phyloP scores from a whole-genome alignment of 2,329 filamentous ascomycete species.

The Calonectria multiphialidica region DNA sequence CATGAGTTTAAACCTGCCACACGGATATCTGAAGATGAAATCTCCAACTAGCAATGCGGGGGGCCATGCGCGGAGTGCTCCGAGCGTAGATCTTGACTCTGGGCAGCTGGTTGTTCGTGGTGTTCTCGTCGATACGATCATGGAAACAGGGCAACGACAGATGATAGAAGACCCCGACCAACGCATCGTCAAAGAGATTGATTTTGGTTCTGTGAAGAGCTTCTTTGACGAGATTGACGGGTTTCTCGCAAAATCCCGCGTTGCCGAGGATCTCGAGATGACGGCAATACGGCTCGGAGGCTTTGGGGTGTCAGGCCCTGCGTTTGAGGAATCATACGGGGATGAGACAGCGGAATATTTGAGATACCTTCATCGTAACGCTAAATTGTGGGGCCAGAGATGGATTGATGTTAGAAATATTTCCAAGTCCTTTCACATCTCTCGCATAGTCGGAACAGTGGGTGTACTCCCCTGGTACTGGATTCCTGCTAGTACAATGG shows the following conservation, averaged over 20 bases:
- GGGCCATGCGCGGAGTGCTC: neutral
- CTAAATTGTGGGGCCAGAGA: slow-evolving; percentile 23
- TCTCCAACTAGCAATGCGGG: slow-evolving; percentile 42
- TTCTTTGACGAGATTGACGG: slow-evolving; percentile 44
- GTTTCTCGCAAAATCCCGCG: slow-evolving; percentile 29
- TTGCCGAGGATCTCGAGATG: neutral
- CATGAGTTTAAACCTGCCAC: slow-evolving; percentile 42
- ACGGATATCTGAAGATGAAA: slow-evolving; percentile 38
- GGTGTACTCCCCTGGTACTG: slow-evolving; percentile 43
- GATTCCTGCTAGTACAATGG: slow-evolving; percentile 29
- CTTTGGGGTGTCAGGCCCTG: slow-evolving; percentile 28
- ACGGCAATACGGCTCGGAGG: slow-evolving; percentile 34
- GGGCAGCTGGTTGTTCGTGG: slow-evolving; percentile 34
- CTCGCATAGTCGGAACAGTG: slow-evolving; percentile 36
- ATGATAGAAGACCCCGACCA: slow-evolving; percentile 10
- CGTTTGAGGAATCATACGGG: slow-evolving; percentile 18
- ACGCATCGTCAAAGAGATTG: slow-evolving; percentile 23
- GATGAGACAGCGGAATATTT: slow-evolving; percentile 16
- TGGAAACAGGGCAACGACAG: slow-evolving; percentile 31
- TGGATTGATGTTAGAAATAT: slow-evolving; percentile 27
- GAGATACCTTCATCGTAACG: neutral
- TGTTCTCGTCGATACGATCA: slow-evolving; percentile 37
- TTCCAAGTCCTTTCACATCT: slow-evolving; percentile 26
- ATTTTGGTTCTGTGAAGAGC: slow-evolving; percentile 35
- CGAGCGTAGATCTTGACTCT: slow-evolving; percentile 15